Conservation (phyloP, 768 basidiomycete species). For the Suillus sp. region DNA sequence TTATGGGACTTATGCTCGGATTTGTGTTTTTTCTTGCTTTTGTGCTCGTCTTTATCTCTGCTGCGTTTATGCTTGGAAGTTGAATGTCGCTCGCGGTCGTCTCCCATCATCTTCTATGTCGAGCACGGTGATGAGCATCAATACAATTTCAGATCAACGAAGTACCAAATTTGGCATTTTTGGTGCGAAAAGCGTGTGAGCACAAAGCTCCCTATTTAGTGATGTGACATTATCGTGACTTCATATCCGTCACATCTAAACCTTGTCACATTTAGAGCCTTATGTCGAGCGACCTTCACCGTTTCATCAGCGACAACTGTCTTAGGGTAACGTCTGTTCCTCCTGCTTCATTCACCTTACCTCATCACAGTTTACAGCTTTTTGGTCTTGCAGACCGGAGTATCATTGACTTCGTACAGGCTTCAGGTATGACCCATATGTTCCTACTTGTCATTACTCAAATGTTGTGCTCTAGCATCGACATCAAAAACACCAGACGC, state of each 20-base stretch:
- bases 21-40: conserved; percentile 57
- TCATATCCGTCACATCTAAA: neutral
- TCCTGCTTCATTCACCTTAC: neutral
- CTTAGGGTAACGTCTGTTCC: conserved; percentile 51
- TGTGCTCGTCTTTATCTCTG: conserved; percentile 43
- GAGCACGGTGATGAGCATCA: neutral
- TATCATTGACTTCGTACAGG: conserved; percentile 85
- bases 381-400: conserved; percentile 84
- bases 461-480: conserved; percentile 52
- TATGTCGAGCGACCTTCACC: conserved; percentile 67
- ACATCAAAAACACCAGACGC: conserved; percentile 80
- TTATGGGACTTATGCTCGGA: conserved; percentile 44
- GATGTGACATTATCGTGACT: neutral
- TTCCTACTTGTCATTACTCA: conserved; percentile 11
- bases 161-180: neutral
- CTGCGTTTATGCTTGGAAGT: conserved; percentile 30
- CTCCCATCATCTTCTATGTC: conserved; percentile 22
- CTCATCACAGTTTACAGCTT: conserved; percentile 49
- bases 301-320: conserved; percentile 79
- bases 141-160: neutral
- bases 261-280: conserved; percentile 3
- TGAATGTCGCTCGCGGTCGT: conserved; percentile 19
- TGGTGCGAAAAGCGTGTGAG: neutral
- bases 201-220: neutral
- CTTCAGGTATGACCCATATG: conserved; percentile 60